These are phyloP conservation scores for Atkinsonella texensis DNA, from an alignment of 2,329 filamentous ascomycete species.

Conservation along the genomic window DNA sequence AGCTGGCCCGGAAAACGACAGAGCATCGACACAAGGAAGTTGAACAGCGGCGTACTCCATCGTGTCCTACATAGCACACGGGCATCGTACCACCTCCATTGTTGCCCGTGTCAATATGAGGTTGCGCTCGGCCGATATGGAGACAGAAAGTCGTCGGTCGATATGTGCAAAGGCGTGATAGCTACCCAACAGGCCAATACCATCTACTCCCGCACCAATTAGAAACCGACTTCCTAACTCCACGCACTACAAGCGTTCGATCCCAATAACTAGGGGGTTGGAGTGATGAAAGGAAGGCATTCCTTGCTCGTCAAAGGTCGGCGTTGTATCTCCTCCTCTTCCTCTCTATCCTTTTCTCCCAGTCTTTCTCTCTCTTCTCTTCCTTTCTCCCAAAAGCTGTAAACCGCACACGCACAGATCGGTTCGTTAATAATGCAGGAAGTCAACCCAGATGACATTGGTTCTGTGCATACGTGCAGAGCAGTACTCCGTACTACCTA, in stretches of 20 bases:
- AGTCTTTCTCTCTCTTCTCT: no score
- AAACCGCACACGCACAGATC: neutral
- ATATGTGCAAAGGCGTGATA: neutral
- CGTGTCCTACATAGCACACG: neutral
- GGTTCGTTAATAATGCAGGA: neutral
- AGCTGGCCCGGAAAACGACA: no score
- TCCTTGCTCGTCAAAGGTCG: no score
- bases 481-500: neutral
- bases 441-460: neutral
- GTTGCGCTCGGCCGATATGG: neutral
- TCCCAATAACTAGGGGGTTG: no score
- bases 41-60: neutral
- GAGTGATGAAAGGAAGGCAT: no score
- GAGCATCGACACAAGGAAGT: neutral
- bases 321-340: no score
- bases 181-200: neutral
- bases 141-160: neutral
- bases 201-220: neutral
- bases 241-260: no score
- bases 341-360: no score
- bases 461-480: no score
- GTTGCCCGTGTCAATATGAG: neutral
- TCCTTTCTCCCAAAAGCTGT: neutral
- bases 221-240: no score
- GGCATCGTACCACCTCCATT: neutral